Conservation (phyloP, 805 yeast genomes). For the Schizosaccharomyces octosporus region DNA sequence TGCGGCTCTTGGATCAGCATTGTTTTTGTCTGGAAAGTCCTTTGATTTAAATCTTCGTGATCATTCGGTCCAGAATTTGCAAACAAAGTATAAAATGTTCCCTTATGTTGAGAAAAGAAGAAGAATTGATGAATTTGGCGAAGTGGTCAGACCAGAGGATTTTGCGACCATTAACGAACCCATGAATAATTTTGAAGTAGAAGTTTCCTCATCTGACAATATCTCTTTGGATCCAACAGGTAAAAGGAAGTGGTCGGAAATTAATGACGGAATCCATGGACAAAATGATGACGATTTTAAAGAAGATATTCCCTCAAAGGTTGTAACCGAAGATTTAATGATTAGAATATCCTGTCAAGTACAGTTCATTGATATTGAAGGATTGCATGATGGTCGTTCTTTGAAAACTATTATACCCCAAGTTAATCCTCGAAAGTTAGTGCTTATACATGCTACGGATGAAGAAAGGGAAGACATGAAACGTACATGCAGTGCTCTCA, state of each 20-base stretch:
- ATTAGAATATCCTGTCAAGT: constrained; percentile 42
- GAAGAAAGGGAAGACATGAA: constrained; percentile 6
- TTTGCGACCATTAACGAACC: constrained; percentile 22
- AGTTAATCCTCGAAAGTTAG: constrained; percentile 49
- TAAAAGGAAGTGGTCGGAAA: constrained; percentile 4
- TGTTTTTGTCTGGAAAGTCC: not conserved
- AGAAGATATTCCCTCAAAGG: constrained; percentile 5
- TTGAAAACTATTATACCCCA: constrained; percentile 51
- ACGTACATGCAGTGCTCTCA: constrained; percentile 6
- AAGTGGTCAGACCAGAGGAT: constrained; percentile 38
- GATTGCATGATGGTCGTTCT: constrained; percentile 66
- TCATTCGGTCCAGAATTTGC: not conserved
- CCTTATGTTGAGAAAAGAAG: constrained; percentile 31
- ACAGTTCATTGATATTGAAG: constrained; percentile 57
- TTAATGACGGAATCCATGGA: not conserved
- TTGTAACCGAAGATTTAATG: constrained; percentile 11
- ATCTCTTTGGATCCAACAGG: constrained; percentile 7
- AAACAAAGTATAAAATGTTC: constrained; percentile 25
- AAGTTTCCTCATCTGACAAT: constrained; percentile 17
- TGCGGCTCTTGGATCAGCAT: not conserved
- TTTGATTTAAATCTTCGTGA: constrained; percentile 1
- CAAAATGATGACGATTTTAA: not conserved
- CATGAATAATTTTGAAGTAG: constrained; percentile 10
- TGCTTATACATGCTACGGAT: constrained; percentile 25
- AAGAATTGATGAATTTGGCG: constrained; percentile 74